Evolutionary conservation across 257 asterid species (phyloP), one percentile per base, ranked within the genome.

Genomic region (Euphrasia confusa): DNA sequence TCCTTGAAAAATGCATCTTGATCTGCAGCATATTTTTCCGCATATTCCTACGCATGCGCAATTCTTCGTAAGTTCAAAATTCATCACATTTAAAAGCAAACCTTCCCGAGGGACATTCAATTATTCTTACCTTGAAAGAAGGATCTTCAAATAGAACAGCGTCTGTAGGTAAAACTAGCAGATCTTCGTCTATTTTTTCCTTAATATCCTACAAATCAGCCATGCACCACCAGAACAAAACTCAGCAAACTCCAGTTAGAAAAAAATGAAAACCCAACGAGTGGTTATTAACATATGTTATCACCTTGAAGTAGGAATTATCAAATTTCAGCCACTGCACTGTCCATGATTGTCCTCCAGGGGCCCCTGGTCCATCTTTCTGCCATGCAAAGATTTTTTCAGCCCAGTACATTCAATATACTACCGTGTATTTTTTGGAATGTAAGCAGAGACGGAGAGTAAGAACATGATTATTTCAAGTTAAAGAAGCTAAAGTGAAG

Each of bases 301-400:
- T 69, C 67, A 87, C 99, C 97, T 84, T 93, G 69, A 93, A 93
- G 78, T 89, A 93, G 58, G 94, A 85, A 77, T 93, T 89, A 78
- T 93, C 97, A 74, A 93, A 93, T 68, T 93, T 82, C 74, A 93
- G 81, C 99, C 97, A 93, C 71, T 85, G 83, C 48, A 68, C 90
- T 5, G 99, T 93, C 99, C 99, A 93, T 40, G 99, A 93, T 73
- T 93, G 96, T 60, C 99, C 99, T 71, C 99, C 97, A 56, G 99
- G 96, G 15, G 84, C 83, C 62, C 99, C 97, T 15, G 99, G 97
- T 61, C 99, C 99, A 54, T 93, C 95, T 83, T 93, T 93, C 97
- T 93, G 91, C 71, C 65, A 75, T 53, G 73, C 70, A 69, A 53
- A 40, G 60, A 70, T 68, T 3, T 54, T 62, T n/a, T 48, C 60